These are phyloP conservation scores for Starmerella kuoi DNA, from an alignment of 805 yeast species.

Conservation along the genomic window DNA sequence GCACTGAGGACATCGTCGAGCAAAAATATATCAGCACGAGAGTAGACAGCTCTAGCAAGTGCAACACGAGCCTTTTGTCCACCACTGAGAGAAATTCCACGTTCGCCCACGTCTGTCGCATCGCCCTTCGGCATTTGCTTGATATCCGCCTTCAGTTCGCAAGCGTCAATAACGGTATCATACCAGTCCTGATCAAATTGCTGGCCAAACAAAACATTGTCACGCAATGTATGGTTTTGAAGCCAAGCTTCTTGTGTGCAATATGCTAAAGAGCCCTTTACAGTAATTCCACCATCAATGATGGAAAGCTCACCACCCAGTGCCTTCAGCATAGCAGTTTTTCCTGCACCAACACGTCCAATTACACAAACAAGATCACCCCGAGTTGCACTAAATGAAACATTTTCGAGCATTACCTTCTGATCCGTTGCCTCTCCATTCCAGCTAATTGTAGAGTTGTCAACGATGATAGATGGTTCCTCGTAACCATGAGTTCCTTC, in stretches of 20 bases:
- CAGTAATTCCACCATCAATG: conserved; percentile 49
- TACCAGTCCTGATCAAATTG: conserved; percentile 72
- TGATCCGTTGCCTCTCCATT: conserved; percentile 43
- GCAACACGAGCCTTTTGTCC: conserved; percentile 96
- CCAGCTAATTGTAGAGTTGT: conserved; percentile 33
- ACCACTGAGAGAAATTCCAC: conserved; percentile 91
- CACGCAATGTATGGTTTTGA: conserved; percentile 77
- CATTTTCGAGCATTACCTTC: conserved; percentile 28
- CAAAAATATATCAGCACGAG: conserved; percentile 82
- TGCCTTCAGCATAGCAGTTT: conserved; percentile 64
- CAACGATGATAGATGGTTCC: conserved; percentile 38
- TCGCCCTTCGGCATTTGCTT: conserved; percentile 79
- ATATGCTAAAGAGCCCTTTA: conserved; percentile 66
- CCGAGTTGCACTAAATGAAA: conserved; percentile 50
- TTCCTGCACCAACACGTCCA: conserved; percentile 79
- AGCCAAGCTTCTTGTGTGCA: conserved; percentile 89
- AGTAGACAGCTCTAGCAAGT: conserved; percentile 89
- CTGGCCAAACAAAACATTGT: conserved; percentile 83
- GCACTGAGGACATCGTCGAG: conserved; percentile 92
- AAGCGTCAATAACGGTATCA: conserved; percentile 67
- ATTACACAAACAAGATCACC: conserved; percentile 73
- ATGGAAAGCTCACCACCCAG: conserved; percentile 66
- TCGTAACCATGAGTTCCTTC: conserved; percentile 46
- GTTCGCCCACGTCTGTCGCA: conserved; percentile 87
- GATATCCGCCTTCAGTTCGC: conserved; percentile 74